These are phyloP conservation scores for Aegilops bicornis DNA, from an alignment of 176 grass and related monocot genomes.

Conservation along the genomic window DNA sequence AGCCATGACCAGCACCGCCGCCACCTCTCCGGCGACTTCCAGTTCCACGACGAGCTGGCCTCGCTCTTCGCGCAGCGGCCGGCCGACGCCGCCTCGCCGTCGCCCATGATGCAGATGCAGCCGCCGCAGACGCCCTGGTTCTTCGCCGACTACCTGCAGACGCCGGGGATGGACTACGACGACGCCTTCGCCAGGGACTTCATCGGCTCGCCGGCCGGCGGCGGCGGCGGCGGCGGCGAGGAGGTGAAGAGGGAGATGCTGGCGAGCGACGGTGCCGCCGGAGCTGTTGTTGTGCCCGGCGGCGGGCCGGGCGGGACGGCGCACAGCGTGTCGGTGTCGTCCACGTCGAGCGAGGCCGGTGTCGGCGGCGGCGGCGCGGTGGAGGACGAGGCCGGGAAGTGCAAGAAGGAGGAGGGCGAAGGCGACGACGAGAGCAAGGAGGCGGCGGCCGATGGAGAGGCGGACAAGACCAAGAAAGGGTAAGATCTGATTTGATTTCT, in stretches of 20 bases:
- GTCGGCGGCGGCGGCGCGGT: conserved; percentile 28
- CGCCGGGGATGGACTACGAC: conserved; percentile 31
- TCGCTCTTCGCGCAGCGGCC: conserved; percentile 58
- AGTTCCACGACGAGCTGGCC: conserved; percentile 62
- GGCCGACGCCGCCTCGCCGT: not conserved
- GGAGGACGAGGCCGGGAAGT: conserved; percentile 37
- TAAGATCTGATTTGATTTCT: conserved; percentile 29
- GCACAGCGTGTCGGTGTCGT: conserved; percentile 66
- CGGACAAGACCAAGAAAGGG: conserved; percentile 79
- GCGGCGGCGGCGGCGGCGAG: not conserved
- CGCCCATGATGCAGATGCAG: not conserved
- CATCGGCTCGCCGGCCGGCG: not conserved
- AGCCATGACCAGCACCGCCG: conserved; percentile 39
- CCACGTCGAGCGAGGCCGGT: conserved; percentile 70
- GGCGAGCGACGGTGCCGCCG: not conserved
- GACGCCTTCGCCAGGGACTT: conserved; percentile 11
- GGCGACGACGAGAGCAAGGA: conserved; percentile 51
- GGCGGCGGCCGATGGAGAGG: conserved; percentile 38
- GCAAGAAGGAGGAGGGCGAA: conserved; percentile 49
- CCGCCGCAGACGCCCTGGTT: conserved; percentile 28
- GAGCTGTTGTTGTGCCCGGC: not conserved
- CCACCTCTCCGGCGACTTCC: conserved; percentile 38
- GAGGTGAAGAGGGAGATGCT: conserved; percentile 36
- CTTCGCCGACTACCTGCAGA: conserved; percentile 33
- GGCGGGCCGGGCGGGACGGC: not conserved